Conservation (phyloP, 2,329 filamentous ascomycete genomes). For the Dothideomycetidae sp. region DNA sequence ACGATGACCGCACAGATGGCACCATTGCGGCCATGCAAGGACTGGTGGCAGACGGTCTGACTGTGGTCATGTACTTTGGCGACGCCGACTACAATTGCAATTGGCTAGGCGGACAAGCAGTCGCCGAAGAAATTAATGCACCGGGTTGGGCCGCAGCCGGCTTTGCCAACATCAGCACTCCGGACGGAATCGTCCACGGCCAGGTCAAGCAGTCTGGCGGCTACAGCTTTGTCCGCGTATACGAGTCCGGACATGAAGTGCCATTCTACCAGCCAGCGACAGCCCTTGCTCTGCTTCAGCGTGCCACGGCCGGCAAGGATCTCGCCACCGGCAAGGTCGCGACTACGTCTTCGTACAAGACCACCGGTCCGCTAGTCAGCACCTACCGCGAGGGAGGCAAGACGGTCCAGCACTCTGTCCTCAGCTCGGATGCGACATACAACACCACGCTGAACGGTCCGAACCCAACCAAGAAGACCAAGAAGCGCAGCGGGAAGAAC, state of each 20-base stretch:
- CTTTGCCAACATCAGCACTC: constrained; percentile 23
- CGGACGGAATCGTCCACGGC: constrained; percentile 22
- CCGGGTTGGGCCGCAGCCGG: constrained; percentile 17
- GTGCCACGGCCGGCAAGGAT: constrained; percentile 21
- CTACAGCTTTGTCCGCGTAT: constrained; percentile 23
- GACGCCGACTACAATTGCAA: constrained; percentile 29
- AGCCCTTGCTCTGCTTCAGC: constrained; percentile 3
- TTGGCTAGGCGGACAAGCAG: constrained; percentile 27
- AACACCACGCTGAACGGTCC: not conserved
- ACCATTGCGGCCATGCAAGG: constrained; percentile 29
- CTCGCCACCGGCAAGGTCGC: constrained; percentile 38
- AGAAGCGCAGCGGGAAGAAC: too few relatives aligned
- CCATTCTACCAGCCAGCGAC: constrained; percentile 20
- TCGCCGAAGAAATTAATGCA: constrained; percentile 20
- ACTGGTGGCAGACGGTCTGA: constrained; percentile 23
- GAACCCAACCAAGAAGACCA: not conserved
- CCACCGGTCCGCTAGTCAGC: constrained; percentile 23
- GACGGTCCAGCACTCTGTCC: not conserved
- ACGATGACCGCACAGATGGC: constrained; percentile 33
- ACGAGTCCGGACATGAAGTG: constrained; percentile 23
- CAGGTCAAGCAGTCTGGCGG: constrained; percentile 24
- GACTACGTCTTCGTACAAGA: constrained; percentile 20
- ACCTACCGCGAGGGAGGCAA: constrained; percentile 27
- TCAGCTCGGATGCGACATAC: not conserved
- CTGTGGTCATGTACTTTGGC: constrained; percentile 21